Evolutionary conservation across 169 alveolate genomes (phyloP).

Genomic region (Blepharisma undulans): DNA sequence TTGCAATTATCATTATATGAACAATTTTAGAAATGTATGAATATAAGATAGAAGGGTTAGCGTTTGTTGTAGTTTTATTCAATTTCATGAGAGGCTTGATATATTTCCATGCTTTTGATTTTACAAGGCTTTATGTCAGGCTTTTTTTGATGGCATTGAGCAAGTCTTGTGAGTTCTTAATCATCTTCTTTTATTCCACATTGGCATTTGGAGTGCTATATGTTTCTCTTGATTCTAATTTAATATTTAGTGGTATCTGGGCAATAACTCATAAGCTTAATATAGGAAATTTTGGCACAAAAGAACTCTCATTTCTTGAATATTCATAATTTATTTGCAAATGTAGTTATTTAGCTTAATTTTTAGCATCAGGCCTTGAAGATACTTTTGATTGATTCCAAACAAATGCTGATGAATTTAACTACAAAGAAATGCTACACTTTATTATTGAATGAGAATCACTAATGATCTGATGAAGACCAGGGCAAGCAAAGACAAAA

Average conservation of each 20-base stretch:
- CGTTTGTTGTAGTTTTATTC: not conserved
- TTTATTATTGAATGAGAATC: not conserved
- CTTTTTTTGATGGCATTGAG: not conserved
- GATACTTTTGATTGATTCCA: conserved; percentile 10
- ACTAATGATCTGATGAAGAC: not conserved
- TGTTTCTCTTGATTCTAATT: not conserved
- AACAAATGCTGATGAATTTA: not conserved
- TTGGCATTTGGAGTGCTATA: not conserved
- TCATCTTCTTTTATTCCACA: not conserved
- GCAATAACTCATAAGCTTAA: not conserved
- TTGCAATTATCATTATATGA: too few species aligned
- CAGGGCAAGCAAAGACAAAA: not conserved
- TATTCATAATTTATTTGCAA: not conserved
- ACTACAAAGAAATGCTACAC: not conserved
- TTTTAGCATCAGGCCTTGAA: not conserved
- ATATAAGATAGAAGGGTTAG: too few species aligned
- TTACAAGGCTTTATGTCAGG: not conserved
- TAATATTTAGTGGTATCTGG: not conserved
- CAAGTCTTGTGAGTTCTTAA: not conserved
- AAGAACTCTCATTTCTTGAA: not conserved
- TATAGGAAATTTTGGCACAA: not conserved
- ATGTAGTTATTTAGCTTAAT: not conserved
- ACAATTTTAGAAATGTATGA: too few species aligned
- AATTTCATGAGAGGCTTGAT: conserved; percentile 17
- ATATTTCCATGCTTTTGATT: conserved; percentile 1